Evolutionary conservation across 257 asterid species (phyloP).

Genomic region (Lantana camara): DNA sequence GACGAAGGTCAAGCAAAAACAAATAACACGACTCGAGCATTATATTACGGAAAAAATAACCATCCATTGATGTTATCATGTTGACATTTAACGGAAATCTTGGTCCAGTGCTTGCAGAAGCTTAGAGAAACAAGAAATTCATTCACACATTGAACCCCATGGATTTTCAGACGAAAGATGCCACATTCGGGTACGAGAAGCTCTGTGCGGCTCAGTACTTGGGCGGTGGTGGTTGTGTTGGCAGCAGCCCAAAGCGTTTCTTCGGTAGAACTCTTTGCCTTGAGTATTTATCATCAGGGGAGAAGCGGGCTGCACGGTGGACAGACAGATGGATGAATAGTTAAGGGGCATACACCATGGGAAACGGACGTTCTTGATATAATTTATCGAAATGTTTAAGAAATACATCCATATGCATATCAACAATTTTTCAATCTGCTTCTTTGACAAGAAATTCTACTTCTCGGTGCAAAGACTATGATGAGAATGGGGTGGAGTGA

Average conservation of each 20-base stretch:
- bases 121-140: slow-evolving; percentile 3
- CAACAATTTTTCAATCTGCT: not conserved
- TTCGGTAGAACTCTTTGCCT: slow-evolving; percentile 79
- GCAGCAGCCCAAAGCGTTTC: slow-evolving; percentile 77
- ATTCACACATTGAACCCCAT: not conserved
- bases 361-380: no score
- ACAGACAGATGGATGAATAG: not conserved
- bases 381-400: not conserved
- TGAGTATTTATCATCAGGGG: slow-evolving; percentile 75
- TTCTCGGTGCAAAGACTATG: not conserved
- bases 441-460: not conserved
- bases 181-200: not conserved
- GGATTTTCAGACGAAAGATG: not conserved
- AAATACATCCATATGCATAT: not conserved
- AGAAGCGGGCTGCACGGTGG: slow-evolving; percentile 67
- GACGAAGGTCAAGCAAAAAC: not conserved
- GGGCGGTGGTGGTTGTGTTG: slow-evolving; percentile 62
- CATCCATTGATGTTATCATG: not conserved
- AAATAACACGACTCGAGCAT: not conserved
- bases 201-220: slow-evolving; percentile 43
- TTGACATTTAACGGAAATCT: not conserved
- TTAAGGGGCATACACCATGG: no score
- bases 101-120: not conserved
- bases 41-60: not conserved
- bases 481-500: not conserved